Percentiles rank a stretch among this genome's conserved stretches.
Conservation (phyloP, 2,329 filamentous ascomycete species). For the Aspergillus floridensis region DNA sequence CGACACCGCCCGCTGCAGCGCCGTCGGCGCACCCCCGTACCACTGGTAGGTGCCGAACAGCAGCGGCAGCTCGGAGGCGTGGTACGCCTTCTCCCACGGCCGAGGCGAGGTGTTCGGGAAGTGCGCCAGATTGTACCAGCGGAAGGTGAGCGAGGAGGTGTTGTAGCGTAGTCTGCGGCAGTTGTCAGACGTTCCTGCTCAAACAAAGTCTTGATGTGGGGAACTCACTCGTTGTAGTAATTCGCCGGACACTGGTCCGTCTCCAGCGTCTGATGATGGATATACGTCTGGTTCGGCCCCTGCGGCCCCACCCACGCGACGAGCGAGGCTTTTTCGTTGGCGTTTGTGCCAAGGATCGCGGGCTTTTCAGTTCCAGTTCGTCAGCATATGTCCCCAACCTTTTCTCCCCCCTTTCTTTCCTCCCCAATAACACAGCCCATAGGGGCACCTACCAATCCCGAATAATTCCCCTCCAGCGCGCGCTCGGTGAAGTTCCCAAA, state of each 20-base stretch:
- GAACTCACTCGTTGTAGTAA: background rate
- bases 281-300: background rate
- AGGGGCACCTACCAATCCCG: too few species aligned
- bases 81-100: slow-evolving; percentile 4
- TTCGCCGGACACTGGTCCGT: slow-evolving; percentile 1
- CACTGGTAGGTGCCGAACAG: slow-evolving; percentile 6
- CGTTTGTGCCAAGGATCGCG: too few species aligned
- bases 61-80: slow-evolving; percentile 3
- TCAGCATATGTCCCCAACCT: too few species aligned
- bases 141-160: background rate
- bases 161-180: background rate
- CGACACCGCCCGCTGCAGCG: background rate
- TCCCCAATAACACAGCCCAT: too few species aligned
- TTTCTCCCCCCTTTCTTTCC: too few species aligned
- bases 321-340: too few species aligned
- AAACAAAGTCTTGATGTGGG: too few species aligned
- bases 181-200: too few species aligned
- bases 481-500: too few species aligned
- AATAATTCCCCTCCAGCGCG: too few species aligned
- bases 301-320: background rate
- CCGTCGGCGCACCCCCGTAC: background rate
- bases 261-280: background rate
- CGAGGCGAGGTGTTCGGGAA: slow-evolving; percentile 8
- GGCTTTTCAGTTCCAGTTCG: too few species aligned
- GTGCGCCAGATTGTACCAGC: slow-evolving; percentile 1